Conservation (phyloP, 441 rosid genomes). For the Mallotus repandus region DNA sequence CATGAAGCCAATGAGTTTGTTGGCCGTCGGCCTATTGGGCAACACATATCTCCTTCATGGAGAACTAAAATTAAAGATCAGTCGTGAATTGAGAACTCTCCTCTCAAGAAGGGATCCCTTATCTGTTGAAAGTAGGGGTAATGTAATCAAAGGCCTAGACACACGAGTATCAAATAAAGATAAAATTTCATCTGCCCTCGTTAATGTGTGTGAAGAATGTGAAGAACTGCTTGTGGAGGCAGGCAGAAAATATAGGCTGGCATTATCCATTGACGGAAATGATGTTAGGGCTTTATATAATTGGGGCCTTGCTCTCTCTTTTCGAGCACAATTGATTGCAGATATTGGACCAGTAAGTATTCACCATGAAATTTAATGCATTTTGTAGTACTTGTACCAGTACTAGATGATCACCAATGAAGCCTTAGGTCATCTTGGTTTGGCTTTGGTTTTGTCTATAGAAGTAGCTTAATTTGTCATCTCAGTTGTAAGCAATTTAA, state of each 20-base stretch:
- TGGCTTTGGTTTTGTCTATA: background rate
- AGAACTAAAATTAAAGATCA: constrained; percentile 54
- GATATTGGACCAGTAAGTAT: constrained; percentile 74
- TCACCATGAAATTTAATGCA: background rate
- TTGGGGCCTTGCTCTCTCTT: constrained; percentile 79
- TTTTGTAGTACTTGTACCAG: background rate
- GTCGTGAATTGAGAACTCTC: constrained; percentile 58
- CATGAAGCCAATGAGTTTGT: constrained; percentile 66
- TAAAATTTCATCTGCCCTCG: constrained; percentile 41
- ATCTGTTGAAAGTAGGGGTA: constrained; percentile 28
- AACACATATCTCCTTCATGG: constrained; percentile 76
- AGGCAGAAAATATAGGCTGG: constrained; percentile 65
- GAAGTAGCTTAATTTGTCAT: background rate
- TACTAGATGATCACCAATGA: background rate
- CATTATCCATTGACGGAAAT: constrained; percentile 59
- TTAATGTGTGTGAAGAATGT: constrained; percentile 61
- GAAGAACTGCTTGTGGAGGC: constrained; percentile 70
- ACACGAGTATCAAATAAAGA: constrained; percentile 31
- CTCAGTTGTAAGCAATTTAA: background rate
- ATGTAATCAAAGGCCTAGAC: constrained; percentile 32
- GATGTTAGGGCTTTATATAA: constrained; percentile 67
- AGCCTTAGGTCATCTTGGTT: constrained; percentile 1
- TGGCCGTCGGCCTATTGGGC: constrained; percentile 74
- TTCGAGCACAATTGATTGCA: constrained; percentile 67
- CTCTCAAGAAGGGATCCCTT: constrained; percentile 40